Percentiles rank a stretch among this genome's conserved stretches.
Evolutionary conservation across 441 rosid species (phyloP).

Genomic region (Codiaeum variegatum): DNA sequence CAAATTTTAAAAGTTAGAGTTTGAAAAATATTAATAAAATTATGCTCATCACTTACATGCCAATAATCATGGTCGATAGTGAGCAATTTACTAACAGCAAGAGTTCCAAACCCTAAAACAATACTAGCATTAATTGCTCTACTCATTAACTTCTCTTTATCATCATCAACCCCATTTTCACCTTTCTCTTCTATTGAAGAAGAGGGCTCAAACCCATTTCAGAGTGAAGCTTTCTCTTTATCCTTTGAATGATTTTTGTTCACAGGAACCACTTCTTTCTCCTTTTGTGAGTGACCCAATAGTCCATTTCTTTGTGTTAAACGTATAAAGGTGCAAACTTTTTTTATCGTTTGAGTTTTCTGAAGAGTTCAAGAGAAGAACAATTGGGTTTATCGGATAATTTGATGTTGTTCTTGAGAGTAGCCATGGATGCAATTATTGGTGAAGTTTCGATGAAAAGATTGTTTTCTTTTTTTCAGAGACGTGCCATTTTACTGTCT

Average conservation of each 20-base stretch:
- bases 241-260: slow-evolving; percentile 25
- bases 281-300: slow-evolving; percentile 50
- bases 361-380: slow-evolving; percentile 10
- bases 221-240: slow-evolving; percentile 12
- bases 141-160: slow-evolving; percentile 38
- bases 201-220: slow-evolving; percentile 27
- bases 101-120: slow-evolving; percentile 77
- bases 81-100: slow-evolving; percentile 72
- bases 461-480: no score
- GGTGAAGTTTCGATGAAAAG: background rate
- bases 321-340: slow-evolving; percentile 15
- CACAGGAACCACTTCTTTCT: slow-evolving; percentile 42
- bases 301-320: slow-evolving; percentile 32
- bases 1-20: no score
- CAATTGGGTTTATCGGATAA: slow-evolving; percentile 7
- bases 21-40: no score
- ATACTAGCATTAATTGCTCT: slow-evolving; percentile 68
- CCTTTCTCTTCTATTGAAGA: slow-evolving; percentile 13
- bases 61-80: slow-evolving; percentile 89
- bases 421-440: slow-evolving; percentile 30
- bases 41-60: slow-evolving; percentile 83
- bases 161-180: slow-evolving; percentile 24
- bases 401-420: slow-evolving; percentile 23
- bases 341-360: slow-evolving; percentile 19
- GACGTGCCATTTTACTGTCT: background rate